Conservation (phyloP, 768 basidiomycete genomes). For the Mycena kentingensis region DNA sequence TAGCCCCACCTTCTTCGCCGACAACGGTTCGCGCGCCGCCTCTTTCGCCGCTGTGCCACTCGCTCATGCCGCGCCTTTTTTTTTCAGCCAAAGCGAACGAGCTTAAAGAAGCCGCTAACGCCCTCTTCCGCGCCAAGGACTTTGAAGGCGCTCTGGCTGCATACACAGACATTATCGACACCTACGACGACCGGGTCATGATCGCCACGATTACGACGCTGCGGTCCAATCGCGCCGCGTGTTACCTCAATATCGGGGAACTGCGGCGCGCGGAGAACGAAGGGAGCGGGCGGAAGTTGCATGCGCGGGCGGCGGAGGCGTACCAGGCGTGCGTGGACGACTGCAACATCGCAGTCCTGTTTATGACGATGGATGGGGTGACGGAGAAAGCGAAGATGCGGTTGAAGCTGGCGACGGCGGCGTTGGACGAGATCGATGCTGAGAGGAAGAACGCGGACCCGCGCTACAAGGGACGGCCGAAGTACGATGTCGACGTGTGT, state of each 20-base stretch:
- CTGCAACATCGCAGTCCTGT: slow-evolving; percentile 12
- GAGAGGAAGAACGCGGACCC: slow-evolving; percentile 5
- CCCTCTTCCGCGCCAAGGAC: slow-evolving; percentile 7
- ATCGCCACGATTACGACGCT: slow-evolving; percentile 5
- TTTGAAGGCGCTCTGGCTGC: slow-evolving; percentile 11
- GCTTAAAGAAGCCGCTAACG: slow-evolving; percentile 17
- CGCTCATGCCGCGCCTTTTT: neutral
- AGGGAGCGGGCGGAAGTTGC: neutral
- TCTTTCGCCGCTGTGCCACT: neutral
- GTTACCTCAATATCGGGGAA: slow-evolving; percentile 13
- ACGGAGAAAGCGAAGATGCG: slow-evolving; percentile 7
- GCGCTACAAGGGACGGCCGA: slow-evolving; percentile 6
- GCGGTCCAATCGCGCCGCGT: slow-evolving; percentile 18
- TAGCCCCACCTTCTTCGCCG: neutral
- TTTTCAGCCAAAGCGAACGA: slow-evolving; percentile 9
- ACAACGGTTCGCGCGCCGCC: neutral
- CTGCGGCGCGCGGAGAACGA: neutral
- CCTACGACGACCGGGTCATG: slow-evolving; percentile 17
- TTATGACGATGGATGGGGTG: neutral
- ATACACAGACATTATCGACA: slow-evolving; percentile 12
- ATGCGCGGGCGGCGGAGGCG: neutral
- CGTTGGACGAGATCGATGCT: slow-evolving; percentile 13
- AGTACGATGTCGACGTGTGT: slow-evolving; percentile 14
- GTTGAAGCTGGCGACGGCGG: slow-evolving; percentile 1
- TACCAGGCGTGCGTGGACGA: slow-evolving; percentile 19